Base-by-base conservation (phyloP, 1,284 basidiomycete genomes). In the Ganoderma lingzhi region DNA sequence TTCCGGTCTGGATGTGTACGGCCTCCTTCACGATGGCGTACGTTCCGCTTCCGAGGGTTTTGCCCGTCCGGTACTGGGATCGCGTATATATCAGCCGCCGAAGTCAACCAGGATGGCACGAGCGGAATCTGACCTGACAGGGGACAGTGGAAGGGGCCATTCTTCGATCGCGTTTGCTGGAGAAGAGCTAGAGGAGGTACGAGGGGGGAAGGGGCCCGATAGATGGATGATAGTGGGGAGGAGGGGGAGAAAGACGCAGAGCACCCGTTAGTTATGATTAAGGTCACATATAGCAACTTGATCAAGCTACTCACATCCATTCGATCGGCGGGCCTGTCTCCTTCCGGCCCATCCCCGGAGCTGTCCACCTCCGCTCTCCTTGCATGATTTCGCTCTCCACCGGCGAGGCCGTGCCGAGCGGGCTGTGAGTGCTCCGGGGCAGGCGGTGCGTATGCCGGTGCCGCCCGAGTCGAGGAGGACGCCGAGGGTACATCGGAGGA, bases 11-110 rank as follows among this genome's bases (percentile, higher is more conserved):
- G 85, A 98, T 94, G 79, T 98, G 97, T 17, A 98, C 96, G 59
- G 96, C 97, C 84, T 98, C 97, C 81, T 96, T 96, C 71, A 96
- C 94, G 77, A 96, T 94, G 70, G 94, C 93, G 78, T 96, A 96
- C 10, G 93, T 98, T 62, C 94, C 97, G 81, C 94, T 96, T 42
- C 97, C 95, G 42, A 97, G 87, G 5, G 93, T 96, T 82, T 92
- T 94, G 72, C 95, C 95, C n/a, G 95, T 96, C 78, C 95, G 94
- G 79, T 97, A 97, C 94, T 96, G 76, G 17, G 15, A 56, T 30
- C 15, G 28, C 19, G 62, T 41, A 59, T 30, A 9, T 70, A 73
- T 66, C 72, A 74, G 73, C 51, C n/a, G 70, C 59, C 28, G 17
- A 9, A 55, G 10, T 60, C 56, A 42, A 65, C n/a, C 63, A 37